These are phyloP conservation scores for Erythrophleum ivorense DNA, from an alignment of 331 rosid genomes.

Conservation along the genomic window DNA sequence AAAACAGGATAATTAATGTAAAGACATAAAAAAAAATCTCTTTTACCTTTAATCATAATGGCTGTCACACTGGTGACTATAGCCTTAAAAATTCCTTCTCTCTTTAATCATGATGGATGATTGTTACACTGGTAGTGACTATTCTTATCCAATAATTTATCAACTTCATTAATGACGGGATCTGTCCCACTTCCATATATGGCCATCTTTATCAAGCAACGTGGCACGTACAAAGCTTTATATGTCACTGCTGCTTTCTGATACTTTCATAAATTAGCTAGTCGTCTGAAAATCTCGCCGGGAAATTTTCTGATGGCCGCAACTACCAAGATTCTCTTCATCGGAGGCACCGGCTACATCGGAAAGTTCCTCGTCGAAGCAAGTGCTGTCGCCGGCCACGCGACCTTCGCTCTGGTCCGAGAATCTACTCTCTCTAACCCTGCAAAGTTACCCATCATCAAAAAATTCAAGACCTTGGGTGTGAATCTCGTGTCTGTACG, in stretches of 20 bases:
- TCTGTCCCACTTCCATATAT: not conserved
- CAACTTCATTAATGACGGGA: not conserved
- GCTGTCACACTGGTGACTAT: not conserved
- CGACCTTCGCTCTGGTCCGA: slow-evolving; percentile 55
- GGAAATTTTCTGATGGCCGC: slow-evolving; percentile 2
- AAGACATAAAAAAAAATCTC: too few species aligned
- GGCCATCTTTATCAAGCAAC: too few species aligned
- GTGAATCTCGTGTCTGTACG: slow-evolving; percentile 50
- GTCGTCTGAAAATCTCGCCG: not conserved
- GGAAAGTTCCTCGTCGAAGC: slow-evolving; percentile 67
- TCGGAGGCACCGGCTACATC: slow-evolving; percentile 71
- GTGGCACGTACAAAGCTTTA: too few species aligned
- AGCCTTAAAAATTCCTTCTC: too few species aligned
- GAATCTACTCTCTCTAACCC: slow-evolving; percentile 52
- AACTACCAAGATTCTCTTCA: slow-evolving; percentile 51
- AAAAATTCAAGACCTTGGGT: slow-evolving; percentile 50
- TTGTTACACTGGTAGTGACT: too few species aligned
- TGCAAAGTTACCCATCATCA: slow-evolving; percentile 43
- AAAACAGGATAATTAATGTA: too few species aligned
- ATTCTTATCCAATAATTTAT: not conserved
- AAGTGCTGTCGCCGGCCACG: slow-evolving; percentile 66
- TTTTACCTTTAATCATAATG: not conserved
- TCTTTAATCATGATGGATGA: too few species aligned
- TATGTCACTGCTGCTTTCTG: not conserved
- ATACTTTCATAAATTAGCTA: not conserved